Conservation (phyloP, 352 stramenopile species). For the Pythium phragmiticola region DNA sequence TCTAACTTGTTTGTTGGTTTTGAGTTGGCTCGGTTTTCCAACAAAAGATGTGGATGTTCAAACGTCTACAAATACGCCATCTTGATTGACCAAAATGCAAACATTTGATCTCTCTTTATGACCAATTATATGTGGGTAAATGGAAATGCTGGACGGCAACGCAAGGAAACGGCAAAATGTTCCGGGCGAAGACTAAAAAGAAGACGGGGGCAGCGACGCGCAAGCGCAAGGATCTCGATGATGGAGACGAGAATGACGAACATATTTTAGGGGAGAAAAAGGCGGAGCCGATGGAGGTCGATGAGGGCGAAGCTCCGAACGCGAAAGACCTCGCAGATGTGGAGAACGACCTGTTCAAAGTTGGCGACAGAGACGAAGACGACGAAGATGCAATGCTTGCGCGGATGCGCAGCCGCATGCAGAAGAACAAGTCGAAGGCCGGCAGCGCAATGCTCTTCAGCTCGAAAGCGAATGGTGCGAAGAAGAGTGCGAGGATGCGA, state of each 20-base stretch:
- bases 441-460: slow-evolving; percentile 38
- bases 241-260: slow-evolving; percentile 17
- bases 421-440: slow-evolving; percentile 25
- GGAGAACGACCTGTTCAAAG: slow-evolving; percentile 10
- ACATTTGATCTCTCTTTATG: neutral
- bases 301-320: slow-evolving; percentile 7
- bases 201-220: slow-evolving; percentile 13
- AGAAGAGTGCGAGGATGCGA: slow-evolving; percentile 13
- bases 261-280: neutral
- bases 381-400: slow-evolving; percentile 30
- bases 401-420: slow-evolving; percentile 33
- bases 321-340: neutral
- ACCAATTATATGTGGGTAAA: slow-evolving; percentile 1
- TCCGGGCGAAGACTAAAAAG: slow-evolving; percentile 44
- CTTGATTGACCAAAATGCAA: slow-evolving; percentile 6
- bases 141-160: neutral
- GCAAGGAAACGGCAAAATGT: slow-evolving; percentile 26
- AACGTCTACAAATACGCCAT: slow-evolving; percentile 2
- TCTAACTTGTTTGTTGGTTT: neutral
- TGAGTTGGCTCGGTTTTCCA: slow-evolving; percentile 3
- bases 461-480: slow-evolving; percentile 22
- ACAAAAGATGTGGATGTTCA: slow-evolving; percentile 10
- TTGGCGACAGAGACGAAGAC: slow-evolving; percentile 7
- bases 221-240: slow-evolving; percentile 35
- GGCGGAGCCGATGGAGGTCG: slow-evolving; percentile 16